phyloP scores from a whole-genome alignment of 352 stramenopile genomes.

The Thraustochytrium striatum region DNA sequence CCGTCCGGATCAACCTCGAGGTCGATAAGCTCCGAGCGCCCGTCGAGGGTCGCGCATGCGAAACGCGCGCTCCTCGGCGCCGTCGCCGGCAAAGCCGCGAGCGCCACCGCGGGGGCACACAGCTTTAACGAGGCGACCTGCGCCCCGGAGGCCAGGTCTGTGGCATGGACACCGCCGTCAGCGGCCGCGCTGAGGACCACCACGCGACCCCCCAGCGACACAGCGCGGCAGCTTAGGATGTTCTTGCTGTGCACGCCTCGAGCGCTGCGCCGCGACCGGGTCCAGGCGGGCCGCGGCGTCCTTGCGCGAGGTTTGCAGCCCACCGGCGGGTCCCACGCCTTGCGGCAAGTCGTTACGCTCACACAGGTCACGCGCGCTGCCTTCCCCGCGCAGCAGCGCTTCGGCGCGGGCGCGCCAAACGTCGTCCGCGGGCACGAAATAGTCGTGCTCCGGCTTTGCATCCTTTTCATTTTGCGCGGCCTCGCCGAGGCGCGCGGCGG shows the following conservation, averaged over 20 bases:
- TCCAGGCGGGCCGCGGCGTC: background rate
- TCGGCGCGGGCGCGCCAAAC: too few relatives aligned
- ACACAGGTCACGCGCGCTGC: background rate
- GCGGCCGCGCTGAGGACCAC: background rate
- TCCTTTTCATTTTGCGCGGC: background rate
- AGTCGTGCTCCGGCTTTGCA: too few relatives aligned
- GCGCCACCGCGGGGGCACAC: too few relatives aligned
- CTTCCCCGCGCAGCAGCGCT: constrained; percentile 16
- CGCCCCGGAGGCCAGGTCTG: too few relatives aligned
- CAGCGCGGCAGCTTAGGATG: background rate
- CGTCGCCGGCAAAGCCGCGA: too few relatives aligned
- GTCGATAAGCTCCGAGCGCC: too few relatives aligned
- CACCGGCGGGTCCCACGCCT: background rate
- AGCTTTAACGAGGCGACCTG: too few relatives aligned
- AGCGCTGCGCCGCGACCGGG: background rate
- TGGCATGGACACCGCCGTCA: background rate
- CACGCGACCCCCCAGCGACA: too few relatives aligned
- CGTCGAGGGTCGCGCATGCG: too few relatives aligned
- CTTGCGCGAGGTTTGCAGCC: background rate
- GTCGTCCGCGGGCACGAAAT: too few relatives aligned
- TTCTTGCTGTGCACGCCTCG: constrained; percentile 18
- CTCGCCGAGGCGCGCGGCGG: background rate
- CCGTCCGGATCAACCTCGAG: too few relatives aligned
- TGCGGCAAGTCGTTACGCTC: background rate
- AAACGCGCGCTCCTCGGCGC: too few relatives aligned